Evolutionary conservation across 768 basidiomycete species (phyloP), one percentile per base, ranked within the genome.

Genomic region (Daedalea quercina): DNA sequence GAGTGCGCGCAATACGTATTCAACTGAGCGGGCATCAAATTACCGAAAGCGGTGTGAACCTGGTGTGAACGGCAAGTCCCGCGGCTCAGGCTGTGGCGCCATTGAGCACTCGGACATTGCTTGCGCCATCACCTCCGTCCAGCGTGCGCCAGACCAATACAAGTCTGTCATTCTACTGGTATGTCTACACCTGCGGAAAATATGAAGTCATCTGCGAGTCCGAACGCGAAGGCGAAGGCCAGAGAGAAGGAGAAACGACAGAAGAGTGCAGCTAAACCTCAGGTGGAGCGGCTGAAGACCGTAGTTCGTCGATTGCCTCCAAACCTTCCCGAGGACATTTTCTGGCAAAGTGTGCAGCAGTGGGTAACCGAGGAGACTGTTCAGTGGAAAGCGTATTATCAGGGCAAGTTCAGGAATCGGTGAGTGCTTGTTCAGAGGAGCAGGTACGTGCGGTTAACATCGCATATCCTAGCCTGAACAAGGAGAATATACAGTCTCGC

Each of bases 301-400:
- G 78, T 96, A 58, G 85, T 97, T 17, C 83, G 95, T 41, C 73
- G 91, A 35, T 75, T 97, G 3, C 95, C 95, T 0, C 88, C 94
- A 12, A 92, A 94, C 61, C 75, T 99, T 2, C 95, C 95, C 3
- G 93, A 94, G 60, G 82, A 82, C 1, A 70, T 96, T 50, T 98
- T 99, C 70, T 99, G 95, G 95, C 82, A 87, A 61, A 91, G 89
- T 56, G 91, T 94, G 2, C 75, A 83, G 49, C 65, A 75, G 1
- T 98, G 94, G 94, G 86, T 94, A 15, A 76, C 80, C 1, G 84
- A 88, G 17, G 84, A 91, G 33, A 81, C 84, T 0, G 70, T 78
- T 8, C 62, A 69, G 11, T 92, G 86, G 88, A 88, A 80, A 65
- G 59, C 67, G 1, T 91, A 77, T 61, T 76, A 76, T 60, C 75